Conservation (phyloP, 805 yeast species). For the Soucietia sequanensis region DNA sequence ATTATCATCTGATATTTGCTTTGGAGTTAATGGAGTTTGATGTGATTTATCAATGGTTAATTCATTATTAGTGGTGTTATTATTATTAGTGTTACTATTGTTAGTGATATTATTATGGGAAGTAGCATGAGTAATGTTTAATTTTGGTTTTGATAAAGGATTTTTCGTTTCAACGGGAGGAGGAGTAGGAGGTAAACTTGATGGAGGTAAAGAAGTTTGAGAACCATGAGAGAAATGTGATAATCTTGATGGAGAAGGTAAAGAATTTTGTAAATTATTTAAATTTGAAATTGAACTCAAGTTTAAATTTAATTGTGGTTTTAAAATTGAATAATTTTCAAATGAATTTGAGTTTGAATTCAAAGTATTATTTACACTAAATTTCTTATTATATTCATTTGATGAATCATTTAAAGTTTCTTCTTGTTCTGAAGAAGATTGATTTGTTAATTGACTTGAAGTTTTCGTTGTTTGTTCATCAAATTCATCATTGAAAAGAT, state of each 20-base stretch:
- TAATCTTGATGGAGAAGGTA: slow-evolving; percentile 1
- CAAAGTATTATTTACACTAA: background rate
- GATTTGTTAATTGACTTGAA: slow-evolving; percentile 3
- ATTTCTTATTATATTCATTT: no score
- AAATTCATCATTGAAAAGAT: slow-evolving; percentile 1
- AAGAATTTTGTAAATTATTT: background rate
- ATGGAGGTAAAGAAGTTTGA: background rate
- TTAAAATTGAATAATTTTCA: background rate
- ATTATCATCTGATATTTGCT: background rate
- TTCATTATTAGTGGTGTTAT: background rate
- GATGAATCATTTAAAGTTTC: slow-evolving; percentile 21
- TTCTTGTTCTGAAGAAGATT: slow-evolving; percentile 16
- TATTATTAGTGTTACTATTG: no score
- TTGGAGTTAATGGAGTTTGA: background rate
- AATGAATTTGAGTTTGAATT: slow-evolving; percentile 1
- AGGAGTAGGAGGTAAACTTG: slow-evolving; percentile 1
- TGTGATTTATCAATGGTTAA: background rate
- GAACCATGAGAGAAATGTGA: background rate
- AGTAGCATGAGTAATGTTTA: background rate
- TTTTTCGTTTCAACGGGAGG: background rate
- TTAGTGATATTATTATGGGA: background rate
- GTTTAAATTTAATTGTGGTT: background rate
- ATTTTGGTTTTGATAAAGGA: background rate
- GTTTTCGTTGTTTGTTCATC: slow-evolving; percentile 5
- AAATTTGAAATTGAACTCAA: background rate